Evolutionary conservation across 2,329 filamentous ascomycete species (phyloP), one percentile per base, ranked within the genome.

Genomic region (Ophiocordyceps camponoti-saundersi): DNA sequence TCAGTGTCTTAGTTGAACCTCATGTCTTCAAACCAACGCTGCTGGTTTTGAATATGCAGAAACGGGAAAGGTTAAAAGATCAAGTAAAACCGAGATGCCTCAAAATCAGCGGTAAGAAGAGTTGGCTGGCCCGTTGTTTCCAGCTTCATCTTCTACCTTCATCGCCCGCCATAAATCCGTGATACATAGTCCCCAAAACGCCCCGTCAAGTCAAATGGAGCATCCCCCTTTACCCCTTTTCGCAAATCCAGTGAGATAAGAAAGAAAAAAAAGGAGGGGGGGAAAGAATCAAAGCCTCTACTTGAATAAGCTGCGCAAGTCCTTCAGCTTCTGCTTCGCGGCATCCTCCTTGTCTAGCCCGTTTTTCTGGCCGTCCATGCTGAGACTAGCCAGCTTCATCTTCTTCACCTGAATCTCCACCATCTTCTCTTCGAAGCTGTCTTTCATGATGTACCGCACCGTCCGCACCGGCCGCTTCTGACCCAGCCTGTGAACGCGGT

Each of bases 381-480:
- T 90, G 53, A 96, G 69, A 58, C 85, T 87, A 0, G 92, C 92
- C 46, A 98, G 67, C 61, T 87, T 82, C 66, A 83, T 85, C 73
- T 98, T 98, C 74, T 92, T 93, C 49, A 85, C 79, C 62, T 95
- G 90, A 51, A 98, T 67, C 56, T 83, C 74, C 3, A 93, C 68
- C 75, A 98, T 95, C 67, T 88, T 90, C 66, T 94, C 86, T 62
- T 98, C 92, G 49, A 98, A 94, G 57, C 86, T 95, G 50, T 79
- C 71, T 22, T 76, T 72, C 87, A 96, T 96, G 56, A 96, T 82
- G 61, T 86, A 96, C 36, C 89, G 79, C 36, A 85, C 80, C 2
- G 88, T 93, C n/a, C 76, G 75, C 0, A 98, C 92, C 13, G 81
- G 77, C n/a, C 92, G 74, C 55, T 78, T 92, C 68, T 98, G 92